Base-by-base conservation (phyloP, 2,329 filamentous ascomycete species). In the Colletotrichum sp. region DNA sequence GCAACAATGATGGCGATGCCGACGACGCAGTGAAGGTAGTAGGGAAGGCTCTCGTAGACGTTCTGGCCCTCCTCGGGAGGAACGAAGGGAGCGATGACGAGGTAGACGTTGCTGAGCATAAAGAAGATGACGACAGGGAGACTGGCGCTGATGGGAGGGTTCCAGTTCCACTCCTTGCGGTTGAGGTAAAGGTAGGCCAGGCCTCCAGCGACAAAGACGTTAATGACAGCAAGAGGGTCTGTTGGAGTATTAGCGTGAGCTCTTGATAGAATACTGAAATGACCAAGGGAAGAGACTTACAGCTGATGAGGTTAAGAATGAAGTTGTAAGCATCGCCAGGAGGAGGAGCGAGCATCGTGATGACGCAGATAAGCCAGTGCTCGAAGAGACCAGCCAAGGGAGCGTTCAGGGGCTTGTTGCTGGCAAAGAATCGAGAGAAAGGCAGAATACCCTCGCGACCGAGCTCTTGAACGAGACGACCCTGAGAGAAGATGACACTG, bases 401-500 rank as follows among this genome's bases (percentile, higher is more conserved):
- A 0, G 91, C 91, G 79, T 92, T 92, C 80, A 92, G 91, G 1
- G 92, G 92, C 61, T 89, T 87, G 82, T 92, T 93, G 82, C 90
- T 92, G 15, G 92, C 92, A 87, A 90, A 93, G 78, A 94, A 85
- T 1, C 86, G 84, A 0, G 91, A 92, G 73, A 90, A 92, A 0
- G 92, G 92, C 4, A 94, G 83, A n/a, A 94, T 87, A 32, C 92
- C 92, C 82, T 94, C 92, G 13, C 91, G 90, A 6, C 91, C 92
- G 18, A 93, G 88, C 81, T 93, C 92, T 82, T 93, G 92, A 0
- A 92, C 92, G 7, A 94, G 85, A 69, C 92, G 89, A 8, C 92
- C 92, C 82, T 94, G 92, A 0, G 92, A 92, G 83, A 94, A 94
- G 77, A 93, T 93, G 77, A 94, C 92, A 72, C 88, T 90, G 63